phyloP scores from a whole-genome alignment of 2,329 filamentous ascomycete genomes.

The Nannizziopsis barbatae region DNA sequence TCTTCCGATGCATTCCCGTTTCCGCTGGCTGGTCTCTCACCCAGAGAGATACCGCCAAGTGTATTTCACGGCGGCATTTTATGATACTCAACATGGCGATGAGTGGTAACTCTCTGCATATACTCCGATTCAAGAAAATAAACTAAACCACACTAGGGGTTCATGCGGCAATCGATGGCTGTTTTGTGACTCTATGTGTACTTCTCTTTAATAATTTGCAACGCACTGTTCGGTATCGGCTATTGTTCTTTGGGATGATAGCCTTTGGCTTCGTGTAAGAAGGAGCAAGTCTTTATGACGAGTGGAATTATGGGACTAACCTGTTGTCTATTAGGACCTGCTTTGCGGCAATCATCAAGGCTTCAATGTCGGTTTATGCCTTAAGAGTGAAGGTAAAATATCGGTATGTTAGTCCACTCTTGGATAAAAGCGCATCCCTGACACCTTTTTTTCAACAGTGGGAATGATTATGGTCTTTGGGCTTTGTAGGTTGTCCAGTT shows the following conservation, averaged over 20 bases:
- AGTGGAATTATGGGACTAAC: background rate
- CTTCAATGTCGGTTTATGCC: conserved; percentile 29
- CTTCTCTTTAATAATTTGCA: conserved; percentile 36
- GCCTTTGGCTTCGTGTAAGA: conserved; percentile 36
- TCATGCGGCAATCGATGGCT: conserved; percentile 28
- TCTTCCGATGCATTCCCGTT: conserved; percentile 40
- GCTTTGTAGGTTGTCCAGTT: conserved; percentile 14
- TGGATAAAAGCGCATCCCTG: background rate
- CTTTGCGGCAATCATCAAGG: conserved; percentile 33
- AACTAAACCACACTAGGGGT: conserved; percentile 2
- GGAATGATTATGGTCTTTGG: conserved; percentile 16
- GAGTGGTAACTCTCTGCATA: conserved; percentile 19
- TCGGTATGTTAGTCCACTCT: conserved; percentile 20
- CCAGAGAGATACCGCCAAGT: conserved; percentile 31
- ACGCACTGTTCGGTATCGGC: conserved; percentile 28
- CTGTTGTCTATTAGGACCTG: conserved; percentile 25
- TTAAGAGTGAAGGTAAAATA: conserved; percentile 25
- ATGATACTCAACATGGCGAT: conserved; percentile 39
- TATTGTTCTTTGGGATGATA: conserved; percentile 35
- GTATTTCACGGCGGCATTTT: conserved; percentile 34
- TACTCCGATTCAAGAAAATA: conserved; percentile 19
- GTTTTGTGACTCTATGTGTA: conserved; percentile 35
- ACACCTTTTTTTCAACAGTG: conserved; percentile 7
- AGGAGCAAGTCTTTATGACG: background rate
- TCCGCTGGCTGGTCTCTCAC: conserved; percentile 35